Conservation (phyloP, 495 filamentous ascomycete species). For the Aspergillus egyptiacus region DNA sequence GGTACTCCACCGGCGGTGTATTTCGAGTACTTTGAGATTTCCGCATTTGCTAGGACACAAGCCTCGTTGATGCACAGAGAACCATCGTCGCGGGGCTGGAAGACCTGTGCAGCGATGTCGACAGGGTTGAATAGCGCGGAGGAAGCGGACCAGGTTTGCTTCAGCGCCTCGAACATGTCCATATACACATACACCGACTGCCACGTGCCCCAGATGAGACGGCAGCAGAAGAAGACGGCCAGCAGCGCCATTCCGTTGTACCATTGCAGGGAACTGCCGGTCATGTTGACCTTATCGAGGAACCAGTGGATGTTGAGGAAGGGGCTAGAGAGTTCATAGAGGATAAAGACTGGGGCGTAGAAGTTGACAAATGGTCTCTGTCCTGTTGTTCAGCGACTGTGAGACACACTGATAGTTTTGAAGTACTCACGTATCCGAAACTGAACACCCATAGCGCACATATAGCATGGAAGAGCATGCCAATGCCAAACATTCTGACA, state of each 20-base stretch:
- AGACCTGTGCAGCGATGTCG: constrained; percentile 33
- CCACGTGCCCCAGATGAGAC: constrained; percentile 87
- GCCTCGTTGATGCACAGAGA: constrained; percentile 30
- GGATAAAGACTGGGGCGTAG: constrained; percentile 85
- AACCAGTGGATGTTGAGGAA: constrained; percentile 99
- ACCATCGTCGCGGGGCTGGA: constrained; percentile 29
- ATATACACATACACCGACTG: constrained; percentile 68
- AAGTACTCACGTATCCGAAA: constrained; percentile 79
- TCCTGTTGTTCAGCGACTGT: not conserved
- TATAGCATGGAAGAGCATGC: constrained; percentile 83
- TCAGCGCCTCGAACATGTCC: constrained; percentile 68
- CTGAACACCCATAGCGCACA: constrained; percentile 80
- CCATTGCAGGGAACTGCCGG: constrained; percentile 72
- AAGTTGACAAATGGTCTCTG: constrained; percentile 92
- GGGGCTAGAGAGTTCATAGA: constrained; percentile 93
- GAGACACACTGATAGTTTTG: not conserved
- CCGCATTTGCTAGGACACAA: constrained; percentile 33
- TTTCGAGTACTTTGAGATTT: constrained; percentile 49
- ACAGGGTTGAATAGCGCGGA: constrained; percentile 24
- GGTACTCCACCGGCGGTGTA: constrained; percentile 52
- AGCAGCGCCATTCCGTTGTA: constrained; percentile 72
- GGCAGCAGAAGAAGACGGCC: constrained; percentile 75
- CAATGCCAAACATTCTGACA: constrained; percentile 76
- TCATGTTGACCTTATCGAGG: constrained; percentile 94
- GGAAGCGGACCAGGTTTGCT: constrained; percentile 34